Evolutionary conservation across 805 yeast species (phyloP), one percentile per base, ranked within the genome.

Genomic region (Lipomyces yamadae): DNA sequence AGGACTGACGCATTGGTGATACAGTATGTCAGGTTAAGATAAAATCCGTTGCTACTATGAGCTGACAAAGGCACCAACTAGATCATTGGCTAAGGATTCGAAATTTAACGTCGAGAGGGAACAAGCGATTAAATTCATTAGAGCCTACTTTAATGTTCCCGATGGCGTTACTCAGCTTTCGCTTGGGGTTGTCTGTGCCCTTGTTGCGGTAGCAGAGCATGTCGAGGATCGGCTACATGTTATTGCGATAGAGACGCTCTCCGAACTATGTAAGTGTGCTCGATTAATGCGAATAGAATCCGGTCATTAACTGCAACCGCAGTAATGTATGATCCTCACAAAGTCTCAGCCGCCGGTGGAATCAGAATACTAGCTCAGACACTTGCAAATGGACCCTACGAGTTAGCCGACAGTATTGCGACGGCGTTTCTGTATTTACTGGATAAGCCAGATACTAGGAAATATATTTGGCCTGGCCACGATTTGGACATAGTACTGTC

Each of bases 81-180:
- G 71, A 15, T 83, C 96, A 0, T 77, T 94, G 42, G 82, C 90
- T 0, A 86, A 86, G 60, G 88, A 86, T 30, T 78, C 82, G 48
- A 76, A 85, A 2, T 77, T 74, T 64, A 83, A 85, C 32, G 76
- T 86, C 1, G 97, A 93, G 73, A 83, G 92, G 67, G 88, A 86
- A 58, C 92, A 92, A 73, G 95, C 96, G 0, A 73, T 94, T 39
- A 89, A 88, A 72, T 78, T 92, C 33, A 78, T 92, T 0, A 81
- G 97, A 35, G 80, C 82, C 39, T 85, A 90, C 65, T 72, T 90
- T 2, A 87, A 83, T 52, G 79, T 86, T 2, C 82, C 81, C 1
- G 79, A 75, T 74, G 94, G 92, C 1, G 77, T 81, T 5, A 76
- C 80, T 30, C 83, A 81, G 71, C 73, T 90, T 18, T 82, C 88